phyloP scores from a whole-genome alignment of 2,329 filamentous ascomycete genomes.

The Aureobasidium vineae region DNA sequence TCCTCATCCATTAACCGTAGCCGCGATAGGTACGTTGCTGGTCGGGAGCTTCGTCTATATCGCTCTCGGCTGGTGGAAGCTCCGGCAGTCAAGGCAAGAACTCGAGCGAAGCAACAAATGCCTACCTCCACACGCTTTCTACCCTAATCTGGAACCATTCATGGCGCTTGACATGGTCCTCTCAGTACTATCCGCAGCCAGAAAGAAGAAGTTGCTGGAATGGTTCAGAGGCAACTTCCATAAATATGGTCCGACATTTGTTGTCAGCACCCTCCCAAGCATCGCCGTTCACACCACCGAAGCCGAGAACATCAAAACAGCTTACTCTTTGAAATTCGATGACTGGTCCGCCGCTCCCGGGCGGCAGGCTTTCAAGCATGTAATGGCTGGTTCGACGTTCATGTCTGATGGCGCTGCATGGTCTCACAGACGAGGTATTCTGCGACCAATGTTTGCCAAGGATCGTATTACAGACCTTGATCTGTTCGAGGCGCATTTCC shows the following conservation, averaged over 20 bases:
- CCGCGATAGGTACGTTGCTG: neutral
- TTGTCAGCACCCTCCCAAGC: constrained; percentile 37
- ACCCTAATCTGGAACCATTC: constrained; percentile 5
- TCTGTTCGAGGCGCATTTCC: constrained; percentile 61
- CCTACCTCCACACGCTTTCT: neutral
- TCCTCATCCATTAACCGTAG: neutral
- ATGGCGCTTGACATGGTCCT: constrained; percentile 22
- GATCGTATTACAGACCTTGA: constrained; percentile 54
- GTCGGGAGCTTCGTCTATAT: neutral
- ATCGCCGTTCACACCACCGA: constrained; percentile 45
- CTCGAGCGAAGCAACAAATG: constrained; percentile 6
- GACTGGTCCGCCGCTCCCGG: constrained; percentile 46
- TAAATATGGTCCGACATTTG: constrained; percentile 42
- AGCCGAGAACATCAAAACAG: constrained; percentile 50
- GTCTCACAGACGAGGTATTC: constrained; percentile 44
- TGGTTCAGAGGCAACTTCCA: constrained; percentile 17
- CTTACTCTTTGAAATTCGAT: constrained; percentile 48
- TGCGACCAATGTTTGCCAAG: constrained; percentile 55
- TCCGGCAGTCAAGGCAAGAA: neutral
- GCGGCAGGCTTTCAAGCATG: constrained; percentile 38
- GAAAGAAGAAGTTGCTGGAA: constrained; percentile 16
- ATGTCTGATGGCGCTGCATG: constrained; percentile 46
- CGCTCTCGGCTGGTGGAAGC: neutral
- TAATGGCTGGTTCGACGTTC: constrained; percentile 47
- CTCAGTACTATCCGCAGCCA: constrained; percentile 13